These are phyloP conservation scores for Tulasnella sp. DNA, from an alignment of 768 basidiomycete species.

Conservation along the genomic window DNA sequence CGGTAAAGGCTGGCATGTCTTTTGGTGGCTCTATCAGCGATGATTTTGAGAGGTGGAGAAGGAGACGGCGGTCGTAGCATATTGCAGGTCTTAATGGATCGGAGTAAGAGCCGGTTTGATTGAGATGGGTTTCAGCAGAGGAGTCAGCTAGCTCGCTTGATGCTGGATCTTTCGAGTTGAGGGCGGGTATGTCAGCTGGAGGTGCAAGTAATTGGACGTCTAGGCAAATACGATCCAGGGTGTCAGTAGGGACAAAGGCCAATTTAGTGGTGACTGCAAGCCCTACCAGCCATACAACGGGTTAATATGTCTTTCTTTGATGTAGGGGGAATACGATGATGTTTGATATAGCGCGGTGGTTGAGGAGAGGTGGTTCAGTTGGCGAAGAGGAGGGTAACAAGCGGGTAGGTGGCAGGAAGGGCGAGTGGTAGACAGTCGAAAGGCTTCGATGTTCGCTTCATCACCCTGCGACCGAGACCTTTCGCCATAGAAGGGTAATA, in stretches of 20 bases:
- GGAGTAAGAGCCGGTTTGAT: not conserved
- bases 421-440: not conserved
- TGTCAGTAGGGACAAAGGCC: not conserved
- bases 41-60: slow-evolving; percentile 64
- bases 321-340: not conserved
- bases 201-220: not conserved
- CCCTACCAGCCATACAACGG: not conserved
- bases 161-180: not conserved
- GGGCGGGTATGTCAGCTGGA: not conserved
- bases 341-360: not conserved
- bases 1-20: slow-evolving; percentile 73
- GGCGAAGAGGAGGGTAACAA: not conserved
- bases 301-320: not conserved
- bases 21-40: slow-evolving; percentile 61
- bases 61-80: slow-evolving; percentile 56
- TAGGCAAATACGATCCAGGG: not conserved
- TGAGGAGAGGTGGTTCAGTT: not conserved
- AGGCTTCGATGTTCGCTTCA: not conserved
- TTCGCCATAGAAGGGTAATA: not conserved
- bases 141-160: not conserved
- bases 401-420: not conserved
- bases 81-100: not conserved
- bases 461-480: not conserved
- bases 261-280: slow-evolving; percentile 2
- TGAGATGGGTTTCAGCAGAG: not conserved